A percentile compares a stretch with the other conserved stretches of the same genome.
Conservation (phyloP, 208 protist genomes). For the Tritrichomonas foetus region DNA sequence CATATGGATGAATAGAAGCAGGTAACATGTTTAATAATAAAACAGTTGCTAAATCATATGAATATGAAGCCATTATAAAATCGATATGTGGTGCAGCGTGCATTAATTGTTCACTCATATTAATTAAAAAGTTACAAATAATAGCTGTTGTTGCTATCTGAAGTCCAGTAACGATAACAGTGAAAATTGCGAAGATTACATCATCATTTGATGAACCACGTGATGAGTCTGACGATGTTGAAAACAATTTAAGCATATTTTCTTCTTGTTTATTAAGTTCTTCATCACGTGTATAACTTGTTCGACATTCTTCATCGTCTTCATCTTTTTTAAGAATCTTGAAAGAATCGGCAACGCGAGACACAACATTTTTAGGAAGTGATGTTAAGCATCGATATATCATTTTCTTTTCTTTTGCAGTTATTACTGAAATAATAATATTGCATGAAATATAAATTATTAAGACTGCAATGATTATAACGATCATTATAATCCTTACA, state of each 20-base stretch:
- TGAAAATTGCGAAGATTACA: not conserved
- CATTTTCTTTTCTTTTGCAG: not conserved
- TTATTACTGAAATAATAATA: not conserved
- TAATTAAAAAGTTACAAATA: not conserved
- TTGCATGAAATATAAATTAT: not conserved
- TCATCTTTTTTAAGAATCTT: conserved; percentile 14
- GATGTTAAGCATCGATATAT: not conserved
- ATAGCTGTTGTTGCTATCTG: not conserved
- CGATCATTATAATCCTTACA: not conserved
- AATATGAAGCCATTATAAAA: conserved; percentile 1
- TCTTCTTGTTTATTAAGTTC: conserved; percentile 26
- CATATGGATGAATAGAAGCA: not conserved
- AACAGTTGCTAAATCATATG: not conserved
- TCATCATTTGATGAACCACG: not conserved
- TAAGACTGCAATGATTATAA: not conserved
- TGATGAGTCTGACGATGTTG: not conserved
- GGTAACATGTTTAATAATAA: not conserved
- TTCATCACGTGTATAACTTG: not conserved
- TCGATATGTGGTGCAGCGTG: not conserved
- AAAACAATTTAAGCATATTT: not conserved
- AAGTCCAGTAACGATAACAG: not conserved
- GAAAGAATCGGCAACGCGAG: not conserved
- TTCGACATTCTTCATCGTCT: not conserved
- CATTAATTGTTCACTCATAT: not conserved
- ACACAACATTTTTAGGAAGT: conserved; percentile 23